phyloP scores from a whole-genome alignment of 768 basidiomycete species.

The Boletus rubroflammeus region DNA sequence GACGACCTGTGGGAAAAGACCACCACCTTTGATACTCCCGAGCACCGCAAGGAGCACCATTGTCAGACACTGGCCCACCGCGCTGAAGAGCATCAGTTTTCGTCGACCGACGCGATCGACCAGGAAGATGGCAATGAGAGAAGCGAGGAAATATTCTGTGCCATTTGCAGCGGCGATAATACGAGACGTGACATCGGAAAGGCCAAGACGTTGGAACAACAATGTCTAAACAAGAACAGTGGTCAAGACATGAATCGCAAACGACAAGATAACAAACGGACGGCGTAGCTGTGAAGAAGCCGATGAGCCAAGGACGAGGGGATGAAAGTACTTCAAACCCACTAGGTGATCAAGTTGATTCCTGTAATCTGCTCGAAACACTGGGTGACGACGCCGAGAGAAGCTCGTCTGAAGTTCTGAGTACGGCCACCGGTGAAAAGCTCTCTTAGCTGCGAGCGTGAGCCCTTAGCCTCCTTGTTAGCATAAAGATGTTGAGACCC shows the following conservation, averaged over 20 bases:
- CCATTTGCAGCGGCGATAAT: constrained; percentile 66
- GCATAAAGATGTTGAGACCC: background rate
- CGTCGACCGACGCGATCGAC: constrained; percentile 74
- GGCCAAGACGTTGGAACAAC: constrained; percentile 55
- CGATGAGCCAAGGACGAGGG: constrained; percentile 17
- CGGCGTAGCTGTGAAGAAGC: constrained; percentile 28
- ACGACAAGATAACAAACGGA: constrained; percentile 9
- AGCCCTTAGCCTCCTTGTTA: background rate
- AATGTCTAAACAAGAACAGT: constrained; percentile 35
- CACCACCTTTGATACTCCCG: constrained; percentile 47
- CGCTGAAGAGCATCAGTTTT: constrained; percentile 67
- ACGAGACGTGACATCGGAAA: constrained; percentile 53
- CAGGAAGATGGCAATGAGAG: constrained; percentile 64
- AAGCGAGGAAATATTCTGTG: constrained; percentile 70
- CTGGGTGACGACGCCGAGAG: constrained; percentile 54
- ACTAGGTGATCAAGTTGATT: constrained; percentile 65
- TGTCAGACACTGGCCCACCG: constrained; percentile 53
- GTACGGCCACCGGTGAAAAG: constrained; percentile 52
- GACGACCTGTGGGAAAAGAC: constrained; percentile 46
- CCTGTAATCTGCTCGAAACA: constrained; percentile 71
- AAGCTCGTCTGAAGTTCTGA: constrained; percentile 60
- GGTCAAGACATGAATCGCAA: background rate
- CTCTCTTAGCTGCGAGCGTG: constrained; percentile 40
- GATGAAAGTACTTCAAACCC: constrained; percentile 27
- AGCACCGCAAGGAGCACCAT: constrained; percentile 60